A percentile compares a stretch with the other conserved stretches of the same genome.
Evolutionary conservation across 495 filamentous ascomycete genomes (phyloP).

Genomic region (Penicillium manginii): DNA sequence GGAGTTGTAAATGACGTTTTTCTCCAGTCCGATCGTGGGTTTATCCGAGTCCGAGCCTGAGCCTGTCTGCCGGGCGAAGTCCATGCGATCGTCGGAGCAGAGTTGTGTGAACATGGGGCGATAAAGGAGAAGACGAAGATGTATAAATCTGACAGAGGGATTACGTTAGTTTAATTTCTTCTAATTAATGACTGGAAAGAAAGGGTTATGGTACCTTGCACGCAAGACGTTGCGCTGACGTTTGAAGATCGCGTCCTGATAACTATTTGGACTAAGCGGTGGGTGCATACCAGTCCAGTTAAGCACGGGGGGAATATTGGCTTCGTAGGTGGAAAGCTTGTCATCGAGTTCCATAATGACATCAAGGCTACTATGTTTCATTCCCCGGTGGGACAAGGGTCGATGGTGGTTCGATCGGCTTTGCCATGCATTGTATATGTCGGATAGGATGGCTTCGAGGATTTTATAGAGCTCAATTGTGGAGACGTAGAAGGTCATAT

Average conservation of each 20-base stretch:
- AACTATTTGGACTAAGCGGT: constrained; percentile 1
- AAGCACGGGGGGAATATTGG: constrained; percentile 36
- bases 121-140: constrained; percentile 49
- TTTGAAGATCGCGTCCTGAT: constrained; percentile 25
- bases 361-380: constrained; percentile 38
- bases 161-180: neutral
- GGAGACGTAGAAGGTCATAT: constrained; percentile 44
- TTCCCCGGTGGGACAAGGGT: constrained; percentile 12
- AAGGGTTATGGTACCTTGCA: constrained; percentile 31
- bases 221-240: constrained; percentile 48
- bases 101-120: constrained; percentile 51
- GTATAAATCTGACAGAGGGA: constrained; percentile 38
- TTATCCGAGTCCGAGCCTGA: constrained; percentile 8
- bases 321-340: constrained; percentile 40
- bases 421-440: constrained; percentile 46
- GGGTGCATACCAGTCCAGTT: constrained; percentile 36
- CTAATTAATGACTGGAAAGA: neutral
- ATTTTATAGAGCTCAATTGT: constrained; percentile 47
- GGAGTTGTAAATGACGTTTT: constrained; percentile 39
- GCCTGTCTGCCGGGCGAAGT: constrained; percentile 13
- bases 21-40: constrained; percentile 6
- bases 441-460: constrained; percentile 45
- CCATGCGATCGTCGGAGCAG: constrained; percentile 37
- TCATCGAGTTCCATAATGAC: constrained; percentile 45
- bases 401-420: constrained; percentile 23